Percentiles rank a stretch among this genome's conserved stretches.
Conservation (phyloP, 202 grass and related monocot genomes). For the Eragrostis tef region DNA sequence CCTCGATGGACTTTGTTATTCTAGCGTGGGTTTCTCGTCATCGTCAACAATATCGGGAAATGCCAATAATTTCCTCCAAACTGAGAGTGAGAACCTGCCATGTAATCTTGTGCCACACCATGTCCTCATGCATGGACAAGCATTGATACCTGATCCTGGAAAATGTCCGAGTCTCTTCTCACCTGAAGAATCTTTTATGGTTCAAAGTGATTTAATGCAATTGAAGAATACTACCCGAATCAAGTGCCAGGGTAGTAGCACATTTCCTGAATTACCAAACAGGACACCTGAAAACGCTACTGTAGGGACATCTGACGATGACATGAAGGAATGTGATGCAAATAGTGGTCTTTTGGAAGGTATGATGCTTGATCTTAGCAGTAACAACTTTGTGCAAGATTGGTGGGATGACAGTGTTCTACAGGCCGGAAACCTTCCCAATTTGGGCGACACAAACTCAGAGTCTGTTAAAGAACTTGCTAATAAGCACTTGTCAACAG, state of each 20-base stretch:
- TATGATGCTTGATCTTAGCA: conserved; percentile 56
- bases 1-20: conserved; percentile 26
- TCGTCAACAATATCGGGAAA: neutral
- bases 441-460: conserved; percentile 46
- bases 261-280: conserved; percentile 43
- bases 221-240: conserved; percentile 20
- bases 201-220: conserved; percentile 42
- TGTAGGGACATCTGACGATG: conserved; percentile 18
- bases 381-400: conserved; percentile 50
- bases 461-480: conserved; percentile 43
- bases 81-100: conserved; percentile 20
- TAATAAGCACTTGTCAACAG: conserved; percentile 32
- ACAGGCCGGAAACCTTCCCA: conserved; percentile 48
- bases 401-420: conserved; percentile 64
- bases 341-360: conserved; percentile 57
- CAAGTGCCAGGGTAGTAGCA: conserved; percentile 34
- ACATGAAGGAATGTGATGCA: conserved; percentile 42
- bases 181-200: conserved; percentile 30
- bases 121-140: conserved; percentile 3
- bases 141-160: neutral
- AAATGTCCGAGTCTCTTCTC: conserved; percentile 5
- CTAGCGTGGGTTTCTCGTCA: conserved; percentile 22
- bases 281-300: conserved; percentile 37
- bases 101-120: neutral
- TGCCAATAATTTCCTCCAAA: conserved; percentile 11